phyloP scores from a whole-genome alignment of 2,329 filamentous ascomycete species.

The Xylariales sp. region DNA sequence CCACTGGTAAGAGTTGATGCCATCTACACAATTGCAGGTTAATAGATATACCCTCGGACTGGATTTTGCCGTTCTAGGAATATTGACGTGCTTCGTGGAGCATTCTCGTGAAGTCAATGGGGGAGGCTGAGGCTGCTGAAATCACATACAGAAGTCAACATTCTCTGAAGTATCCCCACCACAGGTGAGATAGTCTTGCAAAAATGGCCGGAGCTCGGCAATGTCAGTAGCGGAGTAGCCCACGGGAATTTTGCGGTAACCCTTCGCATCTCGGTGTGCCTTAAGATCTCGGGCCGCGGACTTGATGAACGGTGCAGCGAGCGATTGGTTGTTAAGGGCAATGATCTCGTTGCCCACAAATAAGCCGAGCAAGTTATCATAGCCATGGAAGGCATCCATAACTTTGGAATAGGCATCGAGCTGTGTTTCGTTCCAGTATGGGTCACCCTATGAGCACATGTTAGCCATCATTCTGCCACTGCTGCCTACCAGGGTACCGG shows the following conservation, averaged over 20 bases:
- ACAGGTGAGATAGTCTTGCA: constrained; percentile 81
- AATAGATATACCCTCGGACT: not conserved
- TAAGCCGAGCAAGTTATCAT: constrained; percentile 84
- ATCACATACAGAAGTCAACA: constrained; percentile 74
- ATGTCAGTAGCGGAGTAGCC: constrained; percentile 92
- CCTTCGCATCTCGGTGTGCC: constrained; percentile 78
- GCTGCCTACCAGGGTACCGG: not conserved
- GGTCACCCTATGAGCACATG: constrained; percentile 58
- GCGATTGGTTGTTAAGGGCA: constrained; percentile 67
- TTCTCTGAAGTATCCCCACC: constrained; percentile 75
- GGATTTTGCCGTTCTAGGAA: not conserved
- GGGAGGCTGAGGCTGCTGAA: not conserved
- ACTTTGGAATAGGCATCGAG: constrained; percentile 75
- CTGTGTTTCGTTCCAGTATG: constrained; percentile 80
- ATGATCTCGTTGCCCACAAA: constrained; percentile 93
- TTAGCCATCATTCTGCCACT: constrained; percentile 19
- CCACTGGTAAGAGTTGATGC: constrained; percentile 88
- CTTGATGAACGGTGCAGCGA: constrained; percentile 84
- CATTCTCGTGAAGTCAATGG: not conserved
- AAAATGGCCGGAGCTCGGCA: constrained; percentile 70
- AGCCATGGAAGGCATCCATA: constrained; percentile 81
- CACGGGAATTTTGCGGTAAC: constrained; percentile 83
- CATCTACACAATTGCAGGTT: constrained; percentile 53
- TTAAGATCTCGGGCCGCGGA: constrained; percentile 85
- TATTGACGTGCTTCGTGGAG: not conserved